A percentile compares a stretch with the other conserved stretches of the same genome.
phyloP scores from a whole-genome alignment of 768 basidiomycete species.

The Suillus weaverae region DNA sequence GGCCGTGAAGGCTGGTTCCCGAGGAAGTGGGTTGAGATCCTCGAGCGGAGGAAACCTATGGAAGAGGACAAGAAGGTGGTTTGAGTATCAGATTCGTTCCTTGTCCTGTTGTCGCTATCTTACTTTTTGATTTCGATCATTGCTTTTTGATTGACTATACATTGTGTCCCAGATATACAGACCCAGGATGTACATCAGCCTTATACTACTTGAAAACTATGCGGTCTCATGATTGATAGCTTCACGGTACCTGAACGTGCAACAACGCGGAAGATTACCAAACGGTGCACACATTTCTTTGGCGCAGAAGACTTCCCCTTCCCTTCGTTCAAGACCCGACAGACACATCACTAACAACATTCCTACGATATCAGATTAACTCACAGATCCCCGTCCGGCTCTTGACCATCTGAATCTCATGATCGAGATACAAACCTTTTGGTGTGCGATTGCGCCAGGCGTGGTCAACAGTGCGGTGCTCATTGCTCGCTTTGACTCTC shows the following conservation, averaged over 20 bases:
- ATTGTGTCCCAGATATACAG: neutral
- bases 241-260: neutral
- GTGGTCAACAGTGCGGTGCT: neutral
- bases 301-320: neutral
- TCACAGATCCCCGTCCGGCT: neutral
- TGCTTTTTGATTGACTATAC: neutral
- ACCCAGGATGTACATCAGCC: neutral
- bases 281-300: neutral
- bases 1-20: constrained; percentile 97
- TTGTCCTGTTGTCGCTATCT: neutral
- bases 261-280: neutral
- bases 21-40: constrained; percentile 78
- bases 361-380: neutral
- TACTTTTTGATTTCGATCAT: neutral
- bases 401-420: neutral
- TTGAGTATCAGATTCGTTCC: constrained; percentile 15
- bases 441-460: neutral
- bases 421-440: neutral
- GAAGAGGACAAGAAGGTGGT: constrained; percentile 44
- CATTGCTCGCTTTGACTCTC: neutral
- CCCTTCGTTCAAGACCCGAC: neutral
- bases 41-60: constrained; percentile 45
- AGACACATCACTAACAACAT: neutral
- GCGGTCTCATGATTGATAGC: neutral
- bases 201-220: neutral